These are phyloP conservation scores for Pyrenophora tritici-repentis DNA, from an alignment of 2,329 filamentous ascomycete genomes.

Conservation along the genomic window DNA sequence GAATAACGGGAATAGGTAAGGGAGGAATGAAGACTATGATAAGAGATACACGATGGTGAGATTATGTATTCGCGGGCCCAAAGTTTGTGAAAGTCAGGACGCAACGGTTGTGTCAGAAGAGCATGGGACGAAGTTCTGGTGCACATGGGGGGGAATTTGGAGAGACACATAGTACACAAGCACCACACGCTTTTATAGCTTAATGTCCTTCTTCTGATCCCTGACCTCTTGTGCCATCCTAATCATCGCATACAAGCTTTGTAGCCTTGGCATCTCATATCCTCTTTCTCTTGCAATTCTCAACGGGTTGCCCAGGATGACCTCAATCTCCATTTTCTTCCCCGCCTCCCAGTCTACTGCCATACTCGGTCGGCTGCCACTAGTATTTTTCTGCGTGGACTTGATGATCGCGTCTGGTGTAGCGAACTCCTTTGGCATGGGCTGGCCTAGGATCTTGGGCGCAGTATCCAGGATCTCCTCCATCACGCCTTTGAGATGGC, in stretches of 20 bases:
- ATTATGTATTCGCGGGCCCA: too few species aligned
- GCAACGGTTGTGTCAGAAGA: too few species aligned
- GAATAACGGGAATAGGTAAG: too few species aligned
- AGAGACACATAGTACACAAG: not conserved
- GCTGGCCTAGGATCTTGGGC: slow-evolving; percentile 65
- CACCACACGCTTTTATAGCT: slow-evolving; percentile 1
- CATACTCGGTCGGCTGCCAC: slow-evolving; percentile 67
- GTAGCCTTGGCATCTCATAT: slow-evolving; percentile 68
- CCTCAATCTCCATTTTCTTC: slow-evolving; percentile 70
- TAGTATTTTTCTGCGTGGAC: slow-evolving; percentile 66
- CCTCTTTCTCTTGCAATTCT: slow-evolving; percentile 66
- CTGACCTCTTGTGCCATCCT: slow-evolving; percentile 64
- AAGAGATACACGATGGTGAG: too few species aligned
- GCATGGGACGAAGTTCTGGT: too few species aligned
- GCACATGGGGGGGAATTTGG: not conserved
- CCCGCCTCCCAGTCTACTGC: slow-evolving; percentile 71
- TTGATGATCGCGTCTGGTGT: slow-evolving; percentile 65
- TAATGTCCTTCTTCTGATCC: slow-evolving; percentile 44
- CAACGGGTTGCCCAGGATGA: slow-evolving; percentile 73
- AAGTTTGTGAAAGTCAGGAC: too few species aligned
- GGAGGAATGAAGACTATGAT: too few species aligned
- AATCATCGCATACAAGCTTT: slow-evolving; percentile 69
- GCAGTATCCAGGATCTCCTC: slow-evolving; percentile 69
- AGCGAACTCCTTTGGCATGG: slow-evolving; percentile 65
- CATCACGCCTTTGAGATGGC: slow-evolving; percentile 70